Conservation (phyloP, 1,139 yeast genomes). For the Pneumocystis sp. region DNA sequence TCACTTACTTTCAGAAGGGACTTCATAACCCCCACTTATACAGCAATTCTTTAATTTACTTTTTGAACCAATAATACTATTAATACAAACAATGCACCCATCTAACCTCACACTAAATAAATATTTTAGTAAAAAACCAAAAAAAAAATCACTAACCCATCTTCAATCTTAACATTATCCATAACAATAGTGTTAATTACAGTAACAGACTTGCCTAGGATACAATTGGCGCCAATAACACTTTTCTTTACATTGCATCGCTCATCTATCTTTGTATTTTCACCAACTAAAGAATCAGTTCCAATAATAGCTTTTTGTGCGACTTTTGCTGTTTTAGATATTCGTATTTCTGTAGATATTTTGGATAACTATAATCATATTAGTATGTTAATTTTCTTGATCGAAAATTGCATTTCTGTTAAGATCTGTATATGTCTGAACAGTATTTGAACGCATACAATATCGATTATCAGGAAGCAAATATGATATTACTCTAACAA, state of each 20-base stretch:
- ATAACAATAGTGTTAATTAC: slow-evolving; percentile 73
- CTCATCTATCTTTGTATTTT: slow-evolving; percentile 46
- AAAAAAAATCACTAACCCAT: slow-evolving; percentile 20
- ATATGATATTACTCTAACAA: slow-evolving; percentile 1
- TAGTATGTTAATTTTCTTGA: background rate
- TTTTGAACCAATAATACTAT: slow-evolving; percentile 36
- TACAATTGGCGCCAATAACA: slow-evolving; percentile 63
- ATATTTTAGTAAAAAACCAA: slow-evolving; percentile 12
- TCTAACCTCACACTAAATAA: slow-evolving; percentile 39
- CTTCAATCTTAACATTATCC: slow-evolving; percentile 57
- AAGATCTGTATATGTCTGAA: slow-evolving; percentile 9
- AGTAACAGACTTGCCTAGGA: slow-evolving; percentile 71
- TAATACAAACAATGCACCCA: slow-evolving; percentile 71
- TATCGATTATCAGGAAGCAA: slow-evolving; percentile 3
- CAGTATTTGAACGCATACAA: slow-evolving; percentile 11
- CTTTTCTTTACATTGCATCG: slow-evolving; percentile 74
- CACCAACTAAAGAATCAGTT: slow-evolving; percentile 66
- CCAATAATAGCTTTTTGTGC: slow-evolving; percentile 65
- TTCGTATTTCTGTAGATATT: background rate
- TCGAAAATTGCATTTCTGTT: slow-evolving; percentile 5
- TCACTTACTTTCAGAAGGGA: slow-evolving; percentile 7
- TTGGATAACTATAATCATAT: background rate
- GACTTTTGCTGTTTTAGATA: slow-evolving; percentile 8
- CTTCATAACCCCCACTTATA: slow-evolving; percentile 11
- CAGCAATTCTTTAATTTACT: slow-evolving; percentile 9